Evolutionary conservation across 1,139 yeast species (phyloP).

Genomic region (Pichia sp.): DNA sequence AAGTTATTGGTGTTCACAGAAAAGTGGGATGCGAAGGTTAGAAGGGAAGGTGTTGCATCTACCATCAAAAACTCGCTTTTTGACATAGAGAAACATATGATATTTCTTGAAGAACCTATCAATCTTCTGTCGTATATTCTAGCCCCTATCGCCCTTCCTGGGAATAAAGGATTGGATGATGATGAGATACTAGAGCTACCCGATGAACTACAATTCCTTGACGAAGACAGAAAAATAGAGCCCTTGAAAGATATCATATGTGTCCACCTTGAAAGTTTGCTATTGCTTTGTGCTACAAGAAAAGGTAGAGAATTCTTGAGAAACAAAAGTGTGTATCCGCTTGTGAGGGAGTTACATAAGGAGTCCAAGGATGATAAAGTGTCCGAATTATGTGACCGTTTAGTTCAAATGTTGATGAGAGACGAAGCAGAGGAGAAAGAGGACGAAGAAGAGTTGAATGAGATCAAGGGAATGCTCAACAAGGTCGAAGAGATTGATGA

Average conservation of each 20-base stretch:
- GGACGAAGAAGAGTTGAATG: slow-evolving; percentile 30
- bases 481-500: slow-evolving; percentile 32
- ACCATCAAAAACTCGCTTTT: slow-evolving; percentile 87
- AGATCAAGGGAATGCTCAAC: slow-evolving; percentile 33
- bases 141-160: slow-evolving; percentile 76
- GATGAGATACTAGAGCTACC: slow-evolving; percentile 89
- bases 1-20: slow-evolving; percentile 82
- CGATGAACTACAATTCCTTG: slow-evolving; percentile 78
- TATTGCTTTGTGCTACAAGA: slow-evolving; percentile 72
- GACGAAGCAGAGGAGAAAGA: slow-evolving; percentile 53
- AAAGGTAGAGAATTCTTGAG: slow-evolving; percentile 72
- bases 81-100: slow-evolving; percentile 66
- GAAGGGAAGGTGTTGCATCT: slow-evolving; percentile 92
- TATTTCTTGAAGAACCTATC: slow-evolving; percentile 56
- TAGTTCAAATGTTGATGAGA: slow-evolving; percentile 86
- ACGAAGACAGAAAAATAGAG: slow-evolving; percentile 75
- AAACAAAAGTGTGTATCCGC: slow-evolving; percentile 73
- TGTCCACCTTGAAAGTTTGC: slow-evolving; percentile 70
- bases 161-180: slow-evolving; percentile 61
- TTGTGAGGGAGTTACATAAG: slow-evolving; percentile 80
- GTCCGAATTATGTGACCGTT: slow-evolving; percentile 63
- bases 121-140: slow-evolving; percentile 78
- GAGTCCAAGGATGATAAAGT: slow-evolving; percentile 61
- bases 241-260: slow-evolving; percentile 61
- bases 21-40: slow-evolving; percentile 66